phyloP scores from a whole-genome alignment of 768 basidiomycete genomes.

The Lentinus tigrinus region DNA sequence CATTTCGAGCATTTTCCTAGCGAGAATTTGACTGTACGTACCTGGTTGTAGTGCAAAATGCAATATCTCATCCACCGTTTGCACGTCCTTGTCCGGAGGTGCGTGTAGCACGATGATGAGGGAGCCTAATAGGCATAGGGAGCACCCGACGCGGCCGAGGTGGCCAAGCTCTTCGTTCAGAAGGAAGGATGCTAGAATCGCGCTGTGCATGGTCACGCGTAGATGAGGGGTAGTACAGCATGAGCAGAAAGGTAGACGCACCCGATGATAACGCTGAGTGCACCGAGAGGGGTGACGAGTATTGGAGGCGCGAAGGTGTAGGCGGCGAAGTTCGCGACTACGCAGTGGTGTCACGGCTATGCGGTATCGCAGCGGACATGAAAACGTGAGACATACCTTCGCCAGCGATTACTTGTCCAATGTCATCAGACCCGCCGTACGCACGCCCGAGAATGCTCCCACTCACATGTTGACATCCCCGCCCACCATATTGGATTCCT shows the following conservation, averaged over 20 bases:
- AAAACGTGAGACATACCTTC: constrained; percentile 58
- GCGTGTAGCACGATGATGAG: constrained; percentile 95
- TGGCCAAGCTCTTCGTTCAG: constrained; percentile 93
- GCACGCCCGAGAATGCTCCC: background rate
- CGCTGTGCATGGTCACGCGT: constrained; percentile 44
- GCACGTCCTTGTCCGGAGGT: constrained; percentile 90
- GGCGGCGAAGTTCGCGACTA: constrained; percentile 90
- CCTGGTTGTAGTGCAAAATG: constrained; percentile 93
- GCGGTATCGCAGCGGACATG: background rate
- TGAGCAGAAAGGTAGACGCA: too few species aligned
- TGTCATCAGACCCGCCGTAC: background rate
- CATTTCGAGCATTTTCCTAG: too few species aligned
- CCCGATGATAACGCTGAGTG: constrained; percentile 95
- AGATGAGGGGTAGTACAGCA: background rate
- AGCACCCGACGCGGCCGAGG: constrained; percentile 84
- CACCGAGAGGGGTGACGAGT: constrained; percentile 97
- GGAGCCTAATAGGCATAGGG: constrained; percentile 81
- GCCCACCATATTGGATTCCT: constrained; percentile 97
- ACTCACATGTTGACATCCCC: constrained; percentile 88
- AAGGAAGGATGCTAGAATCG: constrained; percentile 90
- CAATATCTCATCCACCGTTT: constrained; percentile 92
- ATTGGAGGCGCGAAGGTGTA: constrained; percentile 98
- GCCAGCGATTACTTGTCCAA: constrained; percentile 78
- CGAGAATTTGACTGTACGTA: constrained; percentile 42
- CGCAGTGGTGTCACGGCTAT: background rate